A percentile compares a stretch with the other conserved stretches of the same genome.
These are phyloP conservation scores for Pisolithus sp. DNA, from an alignment of 768 basidiomycete species.

Conservation along the genomic window DNA sequence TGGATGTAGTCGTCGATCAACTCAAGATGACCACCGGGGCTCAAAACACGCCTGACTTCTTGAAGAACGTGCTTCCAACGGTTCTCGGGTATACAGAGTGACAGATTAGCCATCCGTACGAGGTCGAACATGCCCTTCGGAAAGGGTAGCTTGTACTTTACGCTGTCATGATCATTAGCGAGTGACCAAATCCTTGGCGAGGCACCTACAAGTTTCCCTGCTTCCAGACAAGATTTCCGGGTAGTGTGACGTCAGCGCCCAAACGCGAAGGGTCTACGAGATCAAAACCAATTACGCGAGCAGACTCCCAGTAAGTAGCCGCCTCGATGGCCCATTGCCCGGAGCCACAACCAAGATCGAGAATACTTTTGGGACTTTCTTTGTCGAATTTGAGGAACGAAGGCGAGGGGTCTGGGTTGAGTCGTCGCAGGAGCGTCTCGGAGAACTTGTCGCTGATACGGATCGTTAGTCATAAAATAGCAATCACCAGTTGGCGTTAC, in stretches of 20 bases:
- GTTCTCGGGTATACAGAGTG: slow-evolving; percentile 52
- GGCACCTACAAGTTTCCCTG: slow-evolving; percentile 63
- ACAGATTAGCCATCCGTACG: slow-evolving; percentile 66
- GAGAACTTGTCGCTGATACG: slow-evolving; percentile 53
- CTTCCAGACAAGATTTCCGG: slow-evolving; percentile 41
- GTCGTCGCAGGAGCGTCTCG: slow-evolving; percentile 45
- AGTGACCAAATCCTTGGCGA: not conserved
- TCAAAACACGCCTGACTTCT: slow-evolving; percentile 60
- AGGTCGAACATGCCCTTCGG: slow-evolving; percentile 58
- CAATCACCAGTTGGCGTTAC: slow-evolving; percentile 16
- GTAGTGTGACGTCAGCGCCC: slow-evolving; percentile 31
- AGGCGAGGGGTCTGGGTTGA: slow-evolving; percentile 48
- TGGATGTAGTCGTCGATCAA: slow-evolving; percentile 66
- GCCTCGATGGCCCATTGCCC: slow-evolving; percentile 66
- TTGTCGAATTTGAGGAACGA: slow-evolving; percentile 52
- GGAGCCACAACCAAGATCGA: slow-evolving; percentile 73
- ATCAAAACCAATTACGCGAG: slow-evolving; percentile 61
- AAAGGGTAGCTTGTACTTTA: slow-evolving; percentile 56
- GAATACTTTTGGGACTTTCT: slow-evolving; percentile 45
- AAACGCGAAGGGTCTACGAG: slow-evolving; percentile 37
- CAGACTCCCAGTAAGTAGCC: slow-evolving; percentile 52
- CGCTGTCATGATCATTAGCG: slow-evolving; percentile 29
- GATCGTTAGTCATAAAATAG: slow-evolving; percentile 5
- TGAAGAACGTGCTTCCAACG: slow-evolving; percentile 54
- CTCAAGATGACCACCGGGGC: slow-evolving; percentile 58